A percentile compares a stretch with the other conserved stretches of the same genome.
Evolutionary conservation across 768 basidiomycete genomes (phyloP).

Genomic region (Panus rudis): DNA sequence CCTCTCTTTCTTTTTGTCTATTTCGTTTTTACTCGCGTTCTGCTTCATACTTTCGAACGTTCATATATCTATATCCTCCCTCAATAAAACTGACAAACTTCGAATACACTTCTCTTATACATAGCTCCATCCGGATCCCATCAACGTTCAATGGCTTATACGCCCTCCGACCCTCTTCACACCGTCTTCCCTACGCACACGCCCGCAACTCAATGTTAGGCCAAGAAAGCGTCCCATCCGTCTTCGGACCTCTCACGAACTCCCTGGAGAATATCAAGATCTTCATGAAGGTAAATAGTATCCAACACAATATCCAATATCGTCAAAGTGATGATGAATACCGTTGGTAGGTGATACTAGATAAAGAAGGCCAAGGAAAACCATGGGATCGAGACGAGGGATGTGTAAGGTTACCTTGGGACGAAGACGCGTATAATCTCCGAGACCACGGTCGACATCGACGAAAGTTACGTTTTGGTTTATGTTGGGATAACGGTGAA

Average conservation of each 20-base stretch:
- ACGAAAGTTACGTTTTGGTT: conserved; percentile 39
- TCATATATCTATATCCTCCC: no score
- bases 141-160: conserved; percentile 51
- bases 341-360: conserved; percentile 36
- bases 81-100: neutral
- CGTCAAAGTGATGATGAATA: conserved; percentile 43
- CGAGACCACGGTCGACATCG: conserved; percentile 38
- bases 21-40: no score
- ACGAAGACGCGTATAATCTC: conserved; percentile 38
- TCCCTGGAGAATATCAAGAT: conserved; percentile 43
- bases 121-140: conserved; percentile 51
- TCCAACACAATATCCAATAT: conserved; percentile 38
- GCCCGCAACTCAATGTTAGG: conserved; percentile 42
- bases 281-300: conserved; percentile 46
- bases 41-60: no score
- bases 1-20: no score
- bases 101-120: neutral
- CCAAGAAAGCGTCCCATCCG: conserved; percentile 50
- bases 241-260: conserved; percentile 51
- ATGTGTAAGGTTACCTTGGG: conserved; percentile 41
- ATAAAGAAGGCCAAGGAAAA: conserved; percentile 33
- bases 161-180: conserved; percentile 49
- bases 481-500: conserved; percentile 61
- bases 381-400: conserved; percentile 54
- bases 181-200: conserved; percentile 48